Evolutionary conservation across 192 early-diverging fungal species (phyloP), one percentile per base, ranked within the genome.

Genomic region (Coemansia sp.): DNA sequence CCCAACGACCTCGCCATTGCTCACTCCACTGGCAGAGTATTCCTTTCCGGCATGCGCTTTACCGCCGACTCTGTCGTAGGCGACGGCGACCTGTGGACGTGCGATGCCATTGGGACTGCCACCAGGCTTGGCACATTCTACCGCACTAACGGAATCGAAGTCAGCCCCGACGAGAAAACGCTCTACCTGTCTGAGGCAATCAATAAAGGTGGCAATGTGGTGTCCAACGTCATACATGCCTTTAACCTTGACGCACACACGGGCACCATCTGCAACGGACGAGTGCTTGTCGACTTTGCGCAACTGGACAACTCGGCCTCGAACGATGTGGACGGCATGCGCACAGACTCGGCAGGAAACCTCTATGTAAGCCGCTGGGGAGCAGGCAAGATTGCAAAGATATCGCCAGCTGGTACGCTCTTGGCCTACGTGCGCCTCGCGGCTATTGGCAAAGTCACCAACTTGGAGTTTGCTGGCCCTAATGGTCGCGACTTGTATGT

Each of bases 71-170:
- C 74, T 4, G 63, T 34, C 11, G 31, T 80, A 15, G 79, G 77
- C 34, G 76, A 75, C 34, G 85, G 85, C 46, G 84, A 85, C 39
- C 73, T 86, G 51, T 86, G 85, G 85, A 77, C 74, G 3, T 86
- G 85, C 74, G 73, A 72, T 63, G 31, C 39, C 38, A 42, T 6
- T 0, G 85, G 85, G 48, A 68, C n/a, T 25, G 79, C 86, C 10
- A 71, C 1, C 2, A 68, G 48, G 63, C 69, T 88, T 4, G 73
- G 67, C 3, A 7, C 21, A 10, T 78, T 86, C 53, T 62, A 74
- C 21, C 84, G 87, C 55, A 88, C 87, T 6, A 88, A 88, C 57
- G 87, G 87, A 10, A 85, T 88, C 39, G 87, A 88, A 53, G 70
- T 88, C 38, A 82, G 78, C 62, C 84, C 86, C 5, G 81, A 86